Percentiles rank a stretch among this genome's conserved stretches.
These are phyloP conservation scores for Moniliophthora roreri DNA, from an alignment of 1,284 basidiomycete genomes.

Conservation along the genomic window DNA sequence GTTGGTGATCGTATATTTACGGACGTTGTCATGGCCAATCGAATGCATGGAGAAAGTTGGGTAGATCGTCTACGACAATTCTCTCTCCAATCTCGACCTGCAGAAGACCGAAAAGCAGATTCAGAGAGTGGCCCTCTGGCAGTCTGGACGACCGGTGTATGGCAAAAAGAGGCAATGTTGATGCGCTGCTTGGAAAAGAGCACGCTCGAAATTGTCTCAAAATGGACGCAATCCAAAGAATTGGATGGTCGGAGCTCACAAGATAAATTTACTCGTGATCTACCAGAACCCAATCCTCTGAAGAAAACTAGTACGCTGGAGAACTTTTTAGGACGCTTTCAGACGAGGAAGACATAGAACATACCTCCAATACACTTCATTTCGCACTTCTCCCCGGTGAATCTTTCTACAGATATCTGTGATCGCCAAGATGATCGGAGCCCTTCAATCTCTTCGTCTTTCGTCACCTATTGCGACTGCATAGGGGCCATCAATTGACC, in stretches of 20 bases:
- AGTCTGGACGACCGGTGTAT: slow-evolving; percentile 68
- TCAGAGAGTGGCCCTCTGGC: slow-evolving; percentile 45
- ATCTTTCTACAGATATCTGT: neutral
- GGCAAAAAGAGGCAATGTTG: slow-evolving; percentile 59
- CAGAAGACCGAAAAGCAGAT: slow-evolving; percentile 15
- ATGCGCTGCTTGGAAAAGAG: slow-evolving; percentile 60
- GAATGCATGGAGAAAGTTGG: slow-evolving; percentile 47
- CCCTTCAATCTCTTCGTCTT: too few relatives aligned
- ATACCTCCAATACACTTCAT: neutral
- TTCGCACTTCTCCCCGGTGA: neutral
- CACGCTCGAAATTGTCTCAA: slow-evolving; percentile 45
- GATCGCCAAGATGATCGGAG: too few relatives aligned
- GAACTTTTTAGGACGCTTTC: neutral
- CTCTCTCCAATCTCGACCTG: slow-evolving; percentile 7
- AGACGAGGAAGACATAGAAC: neutral
- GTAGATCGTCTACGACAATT: slow-evolving; percentile 21
- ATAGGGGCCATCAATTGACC: too few relatives aligned
- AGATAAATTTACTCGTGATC: neutral
- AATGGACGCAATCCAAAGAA: slow-evolving; percentile 31
- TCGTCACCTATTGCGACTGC: too few relatives aligned
- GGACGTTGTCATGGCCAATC: slow-evolving; percentile 85
- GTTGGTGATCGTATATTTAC: slow-evolving; percentile 93
- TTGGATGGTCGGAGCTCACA: slow-evolving; percentile 12
- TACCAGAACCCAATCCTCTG: neutral
- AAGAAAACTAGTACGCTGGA: neutral